These are phyloP conservation scores for Cytospora leucostoma DNA, from an alignment of 2,329 filamentous ascomycete genomes.

Conservation along the genomic window DNA sequence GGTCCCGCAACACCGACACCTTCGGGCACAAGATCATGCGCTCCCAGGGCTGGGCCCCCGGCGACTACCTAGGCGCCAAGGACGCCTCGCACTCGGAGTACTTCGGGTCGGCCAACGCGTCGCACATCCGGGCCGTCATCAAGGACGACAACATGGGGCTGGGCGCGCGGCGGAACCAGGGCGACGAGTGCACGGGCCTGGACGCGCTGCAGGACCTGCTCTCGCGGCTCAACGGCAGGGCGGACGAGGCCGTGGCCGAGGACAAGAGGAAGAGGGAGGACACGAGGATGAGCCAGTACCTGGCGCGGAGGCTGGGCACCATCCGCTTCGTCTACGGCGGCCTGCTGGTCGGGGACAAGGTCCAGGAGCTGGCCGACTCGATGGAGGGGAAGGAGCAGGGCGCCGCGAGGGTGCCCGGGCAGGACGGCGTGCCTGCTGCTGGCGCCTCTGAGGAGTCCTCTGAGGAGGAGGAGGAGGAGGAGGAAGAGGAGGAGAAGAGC, in stretches of 20 bases:
- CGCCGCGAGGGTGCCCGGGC: slow-evolving; percentile 26
- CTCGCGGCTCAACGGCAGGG: slow-evolving; percentile 86
- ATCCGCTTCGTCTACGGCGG: slow-evolving; percentile 91
- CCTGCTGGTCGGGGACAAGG: slow-evolving; percentile 61
- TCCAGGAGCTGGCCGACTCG: slow-evolving; percentile 46
- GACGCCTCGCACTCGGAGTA: slow-evolving; percentile 73
- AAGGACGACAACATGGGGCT: slow-evolving; percentile 92
- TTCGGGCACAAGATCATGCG: slow-evolving; percentile 91
- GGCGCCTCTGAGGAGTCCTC: slow-evolving; percentile 27
- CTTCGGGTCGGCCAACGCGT: slow-evolving; percentile 78
- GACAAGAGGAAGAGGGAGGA: slow-evolving; percentile 70
- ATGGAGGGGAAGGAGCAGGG: slow-evolving; percentile 33
- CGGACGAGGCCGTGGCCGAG: slow-evolving; percentile 68
- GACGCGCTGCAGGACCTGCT: slow-evolving; percentile 85
- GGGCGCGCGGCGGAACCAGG: slow-evolving; percentile 75
- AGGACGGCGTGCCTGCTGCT: background rate
- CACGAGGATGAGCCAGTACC: slow-evolving; percentile 71
- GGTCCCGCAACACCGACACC: slow-evolving; percentile 77
- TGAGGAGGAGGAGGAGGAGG: slow-evolving; percentile 30
- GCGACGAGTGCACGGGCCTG: slow-evolving; percentile 79
- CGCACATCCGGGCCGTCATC: slow-evolving; percentile 79
- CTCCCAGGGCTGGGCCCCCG: slow-evolving; percentile 87
- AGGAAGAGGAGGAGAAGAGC: slow-evolving; percentile 20
- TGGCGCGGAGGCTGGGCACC: slow-evolving; percentile 73
- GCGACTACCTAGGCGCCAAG: slow-evolving; percentile 76